Evolutionary conservation across 805 yeast genomes (phyloP).

Genomic region (Phaffomyces opuntiae): DNA sequence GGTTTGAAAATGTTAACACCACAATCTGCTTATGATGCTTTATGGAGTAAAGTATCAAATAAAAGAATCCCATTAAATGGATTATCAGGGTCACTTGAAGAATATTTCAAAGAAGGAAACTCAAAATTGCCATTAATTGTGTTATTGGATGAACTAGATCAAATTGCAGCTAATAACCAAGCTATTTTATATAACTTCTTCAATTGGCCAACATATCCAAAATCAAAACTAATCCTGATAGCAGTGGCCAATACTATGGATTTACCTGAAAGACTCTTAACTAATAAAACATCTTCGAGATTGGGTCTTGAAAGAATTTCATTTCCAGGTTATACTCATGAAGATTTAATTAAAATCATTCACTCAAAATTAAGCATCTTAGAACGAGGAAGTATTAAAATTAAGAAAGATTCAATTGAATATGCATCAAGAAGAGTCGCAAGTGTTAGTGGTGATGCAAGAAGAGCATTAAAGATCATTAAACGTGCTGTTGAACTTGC

Average conservation of each 20-base stretch:
- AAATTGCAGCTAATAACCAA: conserved; percentile 75
- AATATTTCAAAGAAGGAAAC: conserved; percentile 44
- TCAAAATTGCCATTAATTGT: conserved; percentile 45
- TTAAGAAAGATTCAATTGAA: conserved; percentile 70
- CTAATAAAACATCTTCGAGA: conserved; percentile 87
- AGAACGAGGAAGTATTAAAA: conserved; percentile 27
- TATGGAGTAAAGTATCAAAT: conserved; percentile 72
- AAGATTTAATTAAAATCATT: conserved; percentile 71
- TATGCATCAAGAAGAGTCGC: conserved; percentile 94
- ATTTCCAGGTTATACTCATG: conserved; percentile 82
- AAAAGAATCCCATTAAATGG: conserved; percentile 56
- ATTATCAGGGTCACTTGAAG: conserved; percentile 43
- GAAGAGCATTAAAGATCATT: conserved; percentile 85
- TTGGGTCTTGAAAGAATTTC: conserved; percentile 82
- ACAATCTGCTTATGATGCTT: conserved; percentile 67
- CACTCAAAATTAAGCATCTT: conserved; percentile 55
- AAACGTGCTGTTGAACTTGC: conserved; percentile 87
- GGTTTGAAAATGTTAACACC: conserved; percentile 83
- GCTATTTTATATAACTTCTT: conserved; percentile 90
- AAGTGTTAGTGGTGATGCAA: conserved; percentile 94
- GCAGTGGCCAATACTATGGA: conserved; percentile 98
- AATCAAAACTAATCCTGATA: conserved; percentile 75
- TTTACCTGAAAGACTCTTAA: conserved; percentile 79
- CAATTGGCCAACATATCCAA: conserved; percentile 89
- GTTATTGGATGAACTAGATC: conserved; percentile 89